Conservation (phyloP, 1,139 yeast species). For the Sugiyamaella xylanicola region DNA sequence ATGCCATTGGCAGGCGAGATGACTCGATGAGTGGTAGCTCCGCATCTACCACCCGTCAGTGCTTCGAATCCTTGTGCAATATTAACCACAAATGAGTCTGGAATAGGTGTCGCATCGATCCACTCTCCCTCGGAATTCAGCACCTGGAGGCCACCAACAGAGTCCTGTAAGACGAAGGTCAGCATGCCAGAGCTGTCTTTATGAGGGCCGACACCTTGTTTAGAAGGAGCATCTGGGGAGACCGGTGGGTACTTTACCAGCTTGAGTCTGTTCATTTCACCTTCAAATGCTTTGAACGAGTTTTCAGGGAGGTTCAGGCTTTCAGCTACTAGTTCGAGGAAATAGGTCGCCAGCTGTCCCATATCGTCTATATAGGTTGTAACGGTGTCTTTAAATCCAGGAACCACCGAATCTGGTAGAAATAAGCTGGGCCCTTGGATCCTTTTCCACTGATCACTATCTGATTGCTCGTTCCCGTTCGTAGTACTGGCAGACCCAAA, state of each 20-base stretch:
- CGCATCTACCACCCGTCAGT: constrained; percentile 44
- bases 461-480: constrained; percentile 34
- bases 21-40: constrained; percentile 70
- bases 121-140: constrained; percentile 64
- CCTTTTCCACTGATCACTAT: constrained; percentile 48
- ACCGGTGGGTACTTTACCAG: constrained; percentile 45
- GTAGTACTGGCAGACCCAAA: constrained; percentile 59
- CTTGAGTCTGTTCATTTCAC: constrained; percentile 47
- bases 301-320: constrained; percentile 53
- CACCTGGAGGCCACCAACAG: constrained; percentile 58
- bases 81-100: constrained; percentile 42
- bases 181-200: constrained; percentile 64
- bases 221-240: constrained; percentile 35
- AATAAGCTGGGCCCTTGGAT: constrained; percentile 68
- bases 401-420: constrained; percentile 55
- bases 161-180: constrained; percentile 63
- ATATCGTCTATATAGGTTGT: constrained; percentile 52
- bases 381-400: constrained; percentile 53
- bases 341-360: constrained; percentile 49
- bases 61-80: constrained; percentile 47
- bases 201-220: constrained; percentile 73
- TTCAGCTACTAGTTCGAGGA: constrained; percentile 56
- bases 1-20: constrained; percentile 54
- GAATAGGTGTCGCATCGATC: constrained; percentile 51
- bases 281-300: constrained; percentile 52